Percentiles rank a stretch among this genome's conserved stretches.
phyloP scores from a whole-genome alignment of 2,329 filamentous ascomycete species.

The Dactylellina haptotyla region DNA sequence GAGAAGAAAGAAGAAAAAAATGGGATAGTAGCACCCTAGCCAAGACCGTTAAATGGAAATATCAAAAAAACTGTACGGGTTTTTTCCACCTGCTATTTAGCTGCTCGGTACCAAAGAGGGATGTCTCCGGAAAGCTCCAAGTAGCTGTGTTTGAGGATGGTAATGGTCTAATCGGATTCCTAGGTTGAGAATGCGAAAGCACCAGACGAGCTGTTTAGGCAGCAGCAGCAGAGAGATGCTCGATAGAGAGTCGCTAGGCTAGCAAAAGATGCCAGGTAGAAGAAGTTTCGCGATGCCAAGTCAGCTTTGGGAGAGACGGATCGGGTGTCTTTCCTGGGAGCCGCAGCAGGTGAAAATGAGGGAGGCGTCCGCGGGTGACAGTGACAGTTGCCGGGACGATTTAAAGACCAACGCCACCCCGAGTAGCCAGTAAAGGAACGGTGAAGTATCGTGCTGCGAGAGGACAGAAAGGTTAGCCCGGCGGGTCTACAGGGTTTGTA shows the following conservation, averaged over 20 bases:
- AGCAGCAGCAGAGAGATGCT: not conserved
- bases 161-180: not conserved
- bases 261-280: slow-evolving; percentile 2
- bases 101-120: slow-evolving; percentile 16
- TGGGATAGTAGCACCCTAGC: slow-evolving; percentile 6
- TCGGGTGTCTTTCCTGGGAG: not conserved
- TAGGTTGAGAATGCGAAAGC: slow-evolving; percentile 6
- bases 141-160: slow-evolving; percentile 1
- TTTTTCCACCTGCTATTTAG: slow-evolving; percentile 17
- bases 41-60: too few relatives aligned
- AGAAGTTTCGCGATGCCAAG: not conserved
- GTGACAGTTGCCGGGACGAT: slow-evolving; percentile 30
- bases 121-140: slow-evolving; percentile 20
- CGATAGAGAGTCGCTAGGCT: slow-evolving; percentile 2
- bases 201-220: slow-evolving; percentile 1
- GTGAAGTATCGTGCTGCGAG: slow-evolving; percentile 40
- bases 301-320: not conserved
- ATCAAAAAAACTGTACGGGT: too few relatives aligned
- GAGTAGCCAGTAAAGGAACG: slow-evolving; percentile 33
- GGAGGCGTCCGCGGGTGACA: not conserved
- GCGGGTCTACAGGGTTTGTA: not conserved
- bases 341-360: not conserved
- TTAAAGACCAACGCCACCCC: slow-evolving; percentile 32
- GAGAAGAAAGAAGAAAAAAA: too few relatives aligned
- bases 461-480: slow-evolving; percentile 1